phyloP scores from a whole-genome alignment of 208 protist species.

The Crithidia brevicula region DNA sequence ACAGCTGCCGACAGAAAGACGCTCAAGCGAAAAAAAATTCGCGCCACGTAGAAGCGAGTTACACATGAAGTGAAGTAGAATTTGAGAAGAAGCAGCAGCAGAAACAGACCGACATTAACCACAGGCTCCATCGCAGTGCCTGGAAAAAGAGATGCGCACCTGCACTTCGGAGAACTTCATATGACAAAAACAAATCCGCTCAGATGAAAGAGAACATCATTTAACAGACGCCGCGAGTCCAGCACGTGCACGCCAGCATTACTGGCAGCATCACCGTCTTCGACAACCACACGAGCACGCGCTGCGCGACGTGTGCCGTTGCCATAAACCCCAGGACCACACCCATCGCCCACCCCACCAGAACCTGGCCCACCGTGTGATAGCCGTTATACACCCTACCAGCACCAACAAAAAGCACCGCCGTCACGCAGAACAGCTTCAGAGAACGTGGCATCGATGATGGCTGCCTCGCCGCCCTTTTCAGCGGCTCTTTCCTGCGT shows the following conservation, averaged over 20 bases:
- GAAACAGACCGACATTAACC: background rate
- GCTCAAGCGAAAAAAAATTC: too few species aligned
- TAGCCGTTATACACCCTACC: constrained; percentile 81
- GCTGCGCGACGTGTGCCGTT: constrained; percentile 35
- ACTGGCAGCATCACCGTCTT: constrained; percentile 40
- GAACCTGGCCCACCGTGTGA: constrained; percentile 66
- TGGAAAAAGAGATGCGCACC: too few species aligned
- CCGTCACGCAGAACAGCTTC: constrained; percentile 29
- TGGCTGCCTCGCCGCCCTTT: background rate
- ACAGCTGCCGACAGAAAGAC: too few species aligned
- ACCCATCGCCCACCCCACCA: constrained; percentile 57
- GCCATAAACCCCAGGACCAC: constrained; percentile 39
- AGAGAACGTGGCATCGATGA: constrained; percentile 18
- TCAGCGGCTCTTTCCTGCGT: too few species aligned
- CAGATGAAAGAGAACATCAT: background rate
- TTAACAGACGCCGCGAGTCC: constrained; percentile 49
- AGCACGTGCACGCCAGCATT: constrained; percentile 64
- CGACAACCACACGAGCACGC: constrained; percentile 28
- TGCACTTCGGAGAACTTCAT: too few species aligned
- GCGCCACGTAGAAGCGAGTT: too few species aligned
- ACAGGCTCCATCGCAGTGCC: too few species aligned
- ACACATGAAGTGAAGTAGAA: constrained; percentile 11
- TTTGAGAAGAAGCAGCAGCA: constrained; percentile 13
- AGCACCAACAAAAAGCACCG: constrained; percentile 47
- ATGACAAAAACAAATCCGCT: background rate